Evolutionary conservation across 352 stramenopile species (phyloP), one percentile per base, ranked within the genome.

Genomic region (Saprolegnia diclina): DNA sequence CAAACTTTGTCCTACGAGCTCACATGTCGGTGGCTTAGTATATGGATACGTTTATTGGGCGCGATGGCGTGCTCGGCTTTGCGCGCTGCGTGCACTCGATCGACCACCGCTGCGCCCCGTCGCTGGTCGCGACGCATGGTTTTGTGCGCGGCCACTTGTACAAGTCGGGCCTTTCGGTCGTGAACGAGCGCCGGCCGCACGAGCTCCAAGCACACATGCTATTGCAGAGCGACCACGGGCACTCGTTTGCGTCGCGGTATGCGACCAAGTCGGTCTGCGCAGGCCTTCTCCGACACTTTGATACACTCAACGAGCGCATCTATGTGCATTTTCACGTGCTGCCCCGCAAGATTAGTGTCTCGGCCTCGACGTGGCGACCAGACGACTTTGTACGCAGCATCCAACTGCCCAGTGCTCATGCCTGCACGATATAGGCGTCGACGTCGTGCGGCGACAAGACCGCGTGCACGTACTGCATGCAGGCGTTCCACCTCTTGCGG

Each of bases 1-100:
- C n/a, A n/a, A n/a, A n/a, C 26, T 5, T n/a, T 4, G 18, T 37
- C 22, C 4, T n/a, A 9, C 11, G 4, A 16, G n/a, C 22, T 42
- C n/a, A 37, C 53, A 5, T 37, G 5, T 42, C 11, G 32, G 11
- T 40, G n/a, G n/a, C 19, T 5, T 40, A 64, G 56, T 64, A 64
- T 35, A 22, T 64, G 19, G 56, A 64, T 21, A 52, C 56, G 1
- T 91, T 85, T 73, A 64, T 75, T 0, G 80, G 81, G 14, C 57
- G 68, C 7, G 63, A 76, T 45, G 82, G 84, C 16, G 79, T 79
- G 19, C 82, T 81, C 35, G 82, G 82, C 10, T 92, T 81, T 81
- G 80, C 80, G 18, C 86, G 79, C 65, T 85, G 79, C 63, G 79
- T 72, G 35, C 81, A 92, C 64, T 92, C 84, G 65, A 82, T 92